Conservation (phyloP, 129 eudicot species). For the sunflower (Helianthus annuus) region HanXRQr2.0-SUNRISE NC_035441.2:69986723-69987222, state of each 20-base stretch:
- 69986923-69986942: conserved; percentile 21
- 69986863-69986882: conserved; percentile 43
- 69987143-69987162: not conserved
- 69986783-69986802: too few species aligned
- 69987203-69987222: too few species aligned
- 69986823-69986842: not conserved
- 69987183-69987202: not conserved
- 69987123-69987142: too few species aligned
- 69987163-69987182: conserved; percentile 1
- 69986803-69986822: not conserved
- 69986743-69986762: too few species aligned
- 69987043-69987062: too few species aligned
- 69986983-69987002: conserved; percentile 26
- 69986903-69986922: conserved; percentile 42
- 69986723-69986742: too few species aligned
- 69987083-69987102: too few species aligned
- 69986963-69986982: conserved; percentile 24
- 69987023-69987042: conserved; percentile 4
- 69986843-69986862: conserved; percentile 26
- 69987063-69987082: too few species aligned
- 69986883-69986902: conserved; percentile 45
- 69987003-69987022: conserved; percentile 9
- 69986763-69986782: too few species aligned
- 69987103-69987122: too few species aligned
- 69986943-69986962: conserved; percentile 35